These are phyloP conservation scores for Kwoniella botswanensis DNA, from an alignment of 768 basidiomycete genomes.

Conservation along the genomic window DNA sequence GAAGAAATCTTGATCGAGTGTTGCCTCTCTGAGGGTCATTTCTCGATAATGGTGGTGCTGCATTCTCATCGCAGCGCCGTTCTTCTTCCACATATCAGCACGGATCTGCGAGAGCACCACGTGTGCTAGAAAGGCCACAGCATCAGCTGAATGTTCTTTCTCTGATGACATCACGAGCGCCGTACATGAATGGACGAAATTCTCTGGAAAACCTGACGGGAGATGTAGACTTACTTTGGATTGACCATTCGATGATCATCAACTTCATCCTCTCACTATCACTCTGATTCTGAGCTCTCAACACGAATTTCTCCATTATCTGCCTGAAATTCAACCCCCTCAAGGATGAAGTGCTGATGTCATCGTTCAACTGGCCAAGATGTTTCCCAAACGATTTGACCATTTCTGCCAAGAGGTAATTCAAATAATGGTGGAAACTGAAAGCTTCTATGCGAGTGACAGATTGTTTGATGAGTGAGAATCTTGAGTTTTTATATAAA, in stretches of 20 bases:
- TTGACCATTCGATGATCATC: constrained; percentile 81
- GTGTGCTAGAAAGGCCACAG: constrained; percentile 24
- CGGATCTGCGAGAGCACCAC: constrained; percentile 75
- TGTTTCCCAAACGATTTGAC: constrained; percentile 21
- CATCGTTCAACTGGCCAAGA: background rate
- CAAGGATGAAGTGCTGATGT: background rate
- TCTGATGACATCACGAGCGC: no score
- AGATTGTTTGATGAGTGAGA: constrained; percentile 31
- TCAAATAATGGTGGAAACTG: constrained; percentile 50
- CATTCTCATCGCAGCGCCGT: constrained; percentile 92
- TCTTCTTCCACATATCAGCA: constrained; percentile 95
- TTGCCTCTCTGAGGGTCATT: constrained; percentile 90
- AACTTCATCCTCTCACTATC: constrained; percentile 73
- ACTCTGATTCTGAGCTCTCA: constrained; percentile 59
- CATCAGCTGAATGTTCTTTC: background rate
- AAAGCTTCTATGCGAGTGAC: constrained; percentile 36
- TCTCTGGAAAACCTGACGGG: no score
- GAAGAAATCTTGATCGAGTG: constrained; percentile 94
- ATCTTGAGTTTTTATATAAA: constrained; percentile 26
- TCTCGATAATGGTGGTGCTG: constrained; percentile 96
- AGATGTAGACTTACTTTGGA: constrained; percentile 69
- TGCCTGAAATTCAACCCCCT: constrained; percentile 22
- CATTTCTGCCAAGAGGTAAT: constrained; percentile 43
- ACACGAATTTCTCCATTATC: constrained; percentile 25
- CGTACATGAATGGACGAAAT: no score